Evolutionary conservation across 176 grass and related monocot genomes (phyloP), one percentile per base, ranked within the genome.

Genomic region (Triticum dicoccoides): DNA sequence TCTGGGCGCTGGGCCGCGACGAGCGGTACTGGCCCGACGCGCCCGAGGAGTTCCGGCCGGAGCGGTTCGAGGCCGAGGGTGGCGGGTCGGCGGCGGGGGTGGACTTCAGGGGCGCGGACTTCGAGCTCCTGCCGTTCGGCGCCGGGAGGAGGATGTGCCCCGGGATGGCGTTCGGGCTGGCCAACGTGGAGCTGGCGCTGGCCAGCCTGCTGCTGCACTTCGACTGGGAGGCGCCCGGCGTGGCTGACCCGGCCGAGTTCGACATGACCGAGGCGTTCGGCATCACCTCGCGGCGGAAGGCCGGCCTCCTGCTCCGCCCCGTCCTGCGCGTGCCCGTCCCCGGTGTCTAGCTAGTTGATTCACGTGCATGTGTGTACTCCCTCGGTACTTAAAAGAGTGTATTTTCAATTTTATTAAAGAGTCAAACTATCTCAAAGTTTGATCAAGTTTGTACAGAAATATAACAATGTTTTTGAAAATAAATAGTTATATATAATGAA

Each of bases 81-180:
- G 47, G 8, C 17, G n/a, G 9, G 9, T 2, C 49, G 49, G 27
- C 29, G 30, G 49, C 51, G 10, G 39, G 4, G 2, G 79, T 83
- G 78, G 83, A 92, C 21, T 92, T 87, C 61, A 83, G 37, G 65
- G 90, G 90, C 34, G 30, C 11, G 11, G 67, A 83, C 83, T 89
- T 83, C 10, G 90, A 92, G 86, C 87, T 86, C 44, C 35, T 92
- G 47, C 90, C 90, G 5, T 92, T 92, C 45, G 83, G 90, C 8
- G 90, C 86, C 6, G 86, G 90, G 0, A 65, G 90, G 25, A 38
- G 90, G 90, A 92, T 92, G 86, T 92, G 90, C 73, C 90, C 90
- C 0, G 86, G 90, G 0, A 80, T 92, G 32, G 2, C 32, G 39
- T 92, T 92, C 38, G 90, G 86, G 18, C 78, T 92, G 5, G 90